Base-by-base conservation (phyloP, 2,329 filamentous ascomycete genomes). In the Bipolaris sorokiniana region DNA sequence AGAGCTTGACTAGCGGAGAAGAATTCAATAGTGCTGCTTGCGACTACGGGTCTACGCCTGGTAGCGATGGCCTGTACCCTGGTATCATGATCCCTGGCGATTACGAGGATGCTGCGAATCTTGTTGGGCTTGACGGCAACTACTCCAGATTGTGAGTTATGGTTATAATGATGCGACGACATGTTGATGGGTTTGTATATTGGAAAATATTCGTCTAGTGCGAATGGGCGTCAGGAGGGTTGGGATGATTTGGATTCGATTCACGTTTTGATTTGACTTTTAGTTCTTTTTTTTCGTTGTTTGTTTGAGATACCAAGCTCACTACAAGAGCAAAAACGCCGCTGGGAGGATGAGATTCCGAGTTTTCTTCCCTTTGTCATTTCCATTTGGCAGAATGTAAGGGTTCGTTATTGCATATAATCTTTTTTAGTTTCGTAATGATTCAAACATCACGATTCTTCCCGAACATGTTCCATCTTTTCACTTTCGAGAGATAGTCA, bases 1-100 rank as follows among this genome's bases (percentile, higher is more conserved):
- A 87, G 68, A 86, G 84, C 56, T 65, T 86, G 55, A 85, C 79
- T 15, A 84, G 83, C 15, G 82, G 84, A 2, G 81, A 81, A 50
- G 73, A 77, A 44, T 77, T 77, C 58, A 71, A 67, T 33, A 69
- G 64, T 33, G 68, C 65, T 20, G 49, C 57, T n/a, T 71, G 64
- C 31, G 71, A 74, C 2, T 71, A 65, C 38, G 69, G 64, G 1
- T 64, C 66, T 7, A 70, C 71, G 20, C 69, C 72, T 7, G 65
- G 69, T 3, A 71, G 68, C 48, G 74, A 76, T 31, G 62, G 65
- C 26, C 53, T 74, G n/a, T 77, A 75, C 46, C 63, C 68, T 26
- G 68, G 71, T 11, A 74, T 76, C 33, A 69, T 76, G 66, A 75
- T 77, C 42, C 73, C 74, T 0, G 71, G 57, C 3, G 57, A 59